phyloP scores from a whole-genome alignment of 768 basidiomycete species.

The Candolleomyces efflorescens region DNA sequence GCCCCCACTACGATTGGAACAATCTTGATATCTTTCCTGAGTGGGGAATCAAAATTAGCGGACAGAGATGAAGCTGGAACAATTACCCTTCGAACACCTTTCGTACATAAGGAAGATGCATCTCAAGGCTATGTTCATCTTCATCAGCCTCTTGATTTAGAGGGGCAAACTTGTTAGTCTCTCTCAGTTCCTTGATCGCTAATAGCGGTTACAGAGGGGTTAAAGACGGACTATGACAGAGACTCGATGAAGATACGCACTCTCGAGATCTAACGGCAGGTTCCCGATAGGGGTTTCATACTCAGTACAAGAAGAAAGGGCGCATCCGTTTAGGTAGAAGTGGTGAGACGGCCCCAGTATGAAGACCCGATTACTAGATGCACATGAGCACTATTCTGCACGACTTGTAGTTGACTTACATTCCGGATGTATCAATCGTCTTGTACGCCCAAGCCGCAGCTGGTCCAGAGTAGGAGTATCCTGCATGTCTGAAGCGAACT shows the following conservation, averaged over 20 bases:
- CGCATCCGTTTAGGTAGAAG: slow-evolving; percentile 81
- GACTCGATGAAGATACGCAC: slow-evolving; percentile 40
- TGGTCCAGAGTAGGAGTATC: slow-evolving; percentile 91
- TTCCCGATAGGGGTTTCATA: slow-evolving; percentile 87
- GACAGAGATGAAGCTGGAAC: neutral
- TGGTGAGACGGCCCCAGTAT: slow-evolving; percentile 97
- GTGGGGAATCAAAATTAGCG: neutral
- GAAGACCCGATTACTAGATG: slow-evolving; percentile 79
- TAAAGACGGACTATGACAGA: neutral
- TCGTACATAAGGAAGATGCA: slow-evolving; percentile 91
- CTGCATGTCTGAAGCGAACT: slow-evolving; percentile 70
- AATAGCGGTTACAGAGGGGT: neutral
- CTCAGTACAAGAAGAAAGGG: slow-evolving; percentile 68
- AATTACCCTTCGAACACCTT: slow-evolving; percentile 78
- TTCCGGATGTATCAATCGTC: slow-evolving; percentile 72
- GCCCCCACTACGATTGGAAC: slow-evolving; percentile 91
- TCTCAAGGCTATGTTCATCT: slow-evolving; percentile 95
- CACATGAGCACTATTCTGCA: slow-evolving; percentile 2
- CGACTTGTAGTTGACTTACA: slow-evolving; percentile 49
- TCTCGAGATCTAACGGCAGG: slow-evolving; percentile 71
- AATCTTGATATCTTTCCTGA: slow-evolving; percentile 69
- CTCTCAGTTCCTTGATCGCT: slow-evolving; percentile 67
- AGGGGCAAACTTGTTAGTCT: slow-evolving; percentile 63
- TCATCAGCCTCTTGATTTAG: slow-evolving; percentile 74
- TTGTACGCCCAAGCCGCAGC: slow-evolving; percentile 97